phyloP scores from a whole-genome alignment of 1,139 yeast genomes.

The Scheffersomyces segobiensis region DNA sequence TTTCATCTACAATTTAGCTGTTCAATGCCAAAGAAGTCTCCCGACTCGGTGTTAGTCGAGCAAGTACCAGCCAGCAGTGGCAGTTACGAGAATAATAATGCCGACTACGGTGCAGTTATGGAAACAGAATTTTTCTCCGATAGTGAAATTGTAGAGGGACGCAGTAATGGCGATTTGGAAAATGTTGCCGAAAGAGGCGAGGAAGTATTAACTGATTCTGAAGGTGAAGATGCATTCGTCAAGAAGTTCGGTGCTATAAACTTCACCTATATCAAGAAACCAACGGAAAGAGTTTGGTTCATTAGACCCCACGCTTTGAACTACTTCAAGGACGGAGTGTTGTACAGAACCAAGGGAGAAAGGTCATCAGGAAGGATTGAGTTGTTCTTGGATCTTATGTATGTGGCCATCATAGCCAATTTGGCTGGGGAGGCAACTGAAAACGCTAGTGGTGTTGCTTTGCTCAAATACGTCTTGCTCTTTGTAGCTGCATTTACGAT shows the following conservation, averaged over 20 bases:
- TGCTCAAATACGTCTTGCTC: slow-evolving; percentile 50
- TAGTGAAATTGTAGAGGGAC: not conserved
- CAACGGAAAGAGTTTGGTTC: slow-evolving; percentile 45
- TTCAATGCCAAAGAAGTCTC: not conserved
- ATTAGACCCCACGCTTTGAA: slow-evolving; percentile 61
- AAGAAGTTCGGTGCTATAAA: slow-evolving; percentile 51
- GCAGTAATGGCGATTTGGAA: slow-evolving; percentile 9
- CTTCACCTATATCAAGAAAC: slow-evolving; percentile 49
- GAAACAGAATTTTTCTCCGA: not conserved
- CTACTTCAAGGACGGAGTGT: slow-evolving; percentile 57
- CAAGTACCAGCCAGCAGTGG: not conserved
- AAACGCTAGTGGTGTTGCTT: slow-evolving; percentile 47
- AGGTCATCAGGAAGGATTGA: slow-evolving; percentile 54
- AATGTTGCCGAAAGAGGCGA: slow-evolving; percentile 43
- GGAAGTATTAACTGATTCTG: slow-evolving; percentile 36
- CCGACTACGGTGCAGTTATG: not conserved
- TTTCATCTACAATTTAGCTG: not conserved
- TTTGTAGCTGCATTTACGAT: slow-evolving; percentile 63
- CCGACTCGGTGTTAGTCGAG: not conserved
- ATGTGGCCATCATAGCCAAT: slow-evolving; percentile 65
- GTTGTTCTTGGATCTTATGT: slow-evolving; percentile 61
- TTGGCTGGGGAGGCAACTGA: slow-evolving; percentile 58
- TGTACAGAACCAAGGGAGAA: slow-evolving; percentile 59
- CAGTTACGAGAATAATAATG: not conserved
- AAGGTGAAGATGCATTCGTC: slow-evolving; percentile 49